A percentile compares a stretch with the other conserved stretches of the same genome.
These are phyloP conservation scores for Coemansia interrupta DNA, from an alignment of 192 early-diverging fungal species.

Conservation along the genomic window DNA sequence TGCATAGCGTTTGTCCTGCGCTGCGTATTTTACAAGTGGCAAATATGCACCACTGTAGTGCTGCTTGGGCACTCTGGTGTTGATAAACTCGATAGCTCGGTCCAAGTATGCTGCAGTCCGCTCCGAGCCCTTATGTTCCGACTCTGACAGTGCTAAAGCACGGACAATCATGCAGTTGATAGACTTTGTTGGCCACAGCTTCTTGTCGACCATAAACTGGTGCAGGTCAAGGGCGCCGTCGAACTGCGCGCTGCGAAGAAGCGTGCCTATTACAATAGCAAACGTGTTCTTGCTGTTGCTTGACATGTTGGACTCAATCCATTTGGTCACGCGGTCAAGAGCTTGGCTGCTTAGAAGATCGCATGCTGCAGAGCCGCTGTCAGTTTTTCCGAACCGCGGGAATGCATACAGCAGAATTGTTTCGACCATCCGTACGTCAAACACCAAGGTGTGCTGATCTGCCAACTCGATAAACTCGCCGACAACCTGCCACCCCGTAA, in stretches of 20 bases:
- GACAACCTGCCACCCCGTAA: conserved; percentile 30
- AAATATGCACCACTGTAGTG: conserved; percentile 21
- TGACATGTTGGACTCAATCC: conserved; percentile 20
- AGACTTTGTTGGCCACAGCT: conserved; percentile 27
- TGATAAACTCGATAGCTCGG: conserved; percentile 13
- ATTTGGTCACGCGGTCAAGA: conserved; percentile 11
- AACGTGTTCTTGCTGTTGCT: conserved; percentile 11
- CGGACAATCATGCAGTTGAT: conserved; percentile 41
- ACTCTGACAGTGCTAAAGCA: conserved; percentile 7
- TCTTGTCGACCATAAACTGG: conserved; percentile 13
- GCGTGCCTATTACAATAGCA: conserved; percentile 18
- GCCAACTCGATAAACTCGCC: conserved; percentile 13
- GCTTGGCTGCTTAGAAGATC: conserved; percentile 7
- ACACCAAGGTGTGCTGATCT: too few species aligned
- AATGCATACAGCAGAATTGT: conserved; percentile 27
- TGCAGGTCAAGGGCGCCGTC: conserved; percentile 30
- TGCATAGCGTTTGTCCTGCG: conserved; percentile 11
- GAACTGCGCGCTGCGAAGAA: conserved; percentile 12
- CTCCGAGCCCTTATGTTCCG: too few species aligned
- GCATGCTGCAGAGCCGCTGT: neutral
- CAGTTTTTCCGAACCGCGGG: conserved; percentile 6
- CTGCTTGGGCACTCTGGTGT: conserved; percentile 18
- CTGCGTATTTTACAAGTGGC: conserved; percentile 17
- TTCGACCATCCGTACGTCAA: conserved; percentile 27
- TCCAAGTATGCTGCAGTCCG: neutral